phyloP scores from a whole-genome alignment of 2,329 filamentous ascomycete species.

The Nigrospora oryzae region DNA sequence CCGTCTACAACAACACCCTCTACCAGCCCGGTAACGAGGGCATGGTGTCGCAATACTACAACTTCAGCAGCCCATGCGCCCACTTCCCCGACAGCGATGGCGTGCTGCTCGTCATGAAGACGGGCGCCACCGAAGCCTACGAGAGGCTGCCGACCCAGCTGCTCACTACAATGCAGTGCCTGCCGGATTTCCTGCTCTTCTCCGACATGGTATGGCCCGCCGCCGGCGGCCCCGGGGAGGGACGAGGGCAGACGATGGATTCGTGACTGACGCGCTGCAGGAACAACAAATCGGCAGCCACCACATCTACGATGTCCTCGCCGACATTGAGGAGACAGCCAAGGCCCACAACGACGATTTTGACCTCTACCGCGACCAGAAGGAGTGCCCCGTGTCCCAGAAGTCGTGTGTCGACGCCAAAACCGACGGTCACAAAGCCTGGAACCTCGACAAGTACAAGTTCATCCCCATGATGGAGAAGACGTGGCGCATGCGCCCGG shows the following conservation, averaged over 20 bases:
- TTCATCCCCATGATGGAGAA: constrained; percentile 50
- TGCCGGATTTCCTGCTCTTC: constrained; percentile 48
- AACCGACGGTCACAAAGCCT: constrained; percentile 26
- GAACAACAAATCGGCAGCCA: constrained; percentile 41
- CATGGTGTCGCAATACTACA: constrained; percentile 23
- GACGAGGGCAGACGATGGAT: constrained; percentile 4
- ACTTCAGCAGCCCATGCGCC: constrained; percentile 28
- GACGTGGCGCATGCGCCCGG: constrained; percentile 43
- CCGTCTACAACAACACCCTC: constrained; percentile 29
- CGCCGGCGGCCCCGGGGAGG: constrained; percentile 7
- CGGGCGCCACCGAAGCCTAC: constrained; percentile 46
- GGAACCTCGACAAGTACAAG: constrained; percentile 54
- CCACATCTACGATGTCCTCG: constrained; percentile 27
- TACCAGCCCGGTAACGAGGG: constrained; percentile 25
- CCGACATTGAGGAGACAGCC: constrained; percentile 24
- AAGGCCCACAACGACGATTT: constrained; percentile 32
- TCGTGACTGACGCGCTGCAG: constrained; percentile 13
- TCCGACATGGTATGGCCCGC: constrained; percentile 35
- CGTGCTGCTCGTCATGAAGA: constrained; percentile 48
- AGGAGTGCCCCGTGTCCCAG: constrained; percentile 35
- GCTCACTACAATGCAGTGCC: constrained; percentile 42
- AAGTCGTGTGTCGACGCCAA: constrained; percentile 31
- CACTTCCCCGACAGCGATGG: constrained; percentile 32
- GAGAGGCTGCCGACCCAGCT: constrained; percentile 47
- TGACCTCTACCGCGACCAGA: constrained; percentile 34